These are phyloP conservation scores for Populus alba DNA, from an alignment of 345 rosid species.

Conservation along the genomic window DNA sequence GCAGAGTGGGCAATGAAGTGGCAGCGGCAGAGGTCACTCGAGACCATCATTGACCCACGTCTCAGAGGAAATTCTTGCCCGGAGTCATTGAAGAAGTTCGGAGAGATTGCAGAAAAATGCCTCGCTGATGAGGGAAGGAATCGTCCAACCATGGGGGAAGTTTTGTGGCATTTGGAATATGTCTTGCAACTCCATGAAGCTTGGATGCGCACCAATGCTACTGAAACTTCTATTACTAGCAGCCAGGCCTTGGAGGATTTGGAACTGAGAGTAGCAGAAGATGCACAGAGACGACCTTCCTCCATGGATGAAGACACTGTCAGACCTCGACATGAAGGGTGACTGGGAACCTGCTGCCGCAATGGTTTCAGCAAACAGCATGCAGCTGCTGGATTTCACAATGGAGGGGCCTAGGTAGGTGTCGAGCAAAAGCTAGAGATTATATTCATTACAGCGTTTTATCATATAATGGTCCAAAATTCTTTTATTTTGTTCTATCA, in stretches of 20 bases:
- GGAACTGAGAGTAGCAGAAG: conserved; percentile 23
- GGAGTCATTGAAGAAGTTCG: conserved; percentile 71
- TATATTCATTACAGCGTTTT: not conserved
- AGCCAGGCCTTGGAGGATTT: conserved; percentile 33
- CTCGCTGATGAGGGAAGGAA: conserved; percentile 77
- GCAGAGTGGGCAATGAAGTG: conserved; percentile 90
- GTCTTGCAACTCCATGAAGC: conserved; percentile 82
- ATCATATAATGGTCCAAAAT: not conserved
- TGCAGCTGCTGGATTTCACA: not conserved
- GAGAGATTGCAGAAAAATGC: conserved; percentile 90
- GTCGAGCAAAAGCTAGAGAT: not conserved
- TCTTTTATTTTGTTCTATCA: not conserved
- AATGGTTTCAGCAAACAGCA: conserved; percentile 2
- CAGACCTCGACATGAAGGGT: conserved; percentile 3
- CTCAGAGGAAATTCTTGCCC: conserved; percentile 51
- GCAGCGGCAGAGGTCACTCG: conserved; percentile 66
- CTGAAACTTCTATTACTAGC: conserved; percentile 40
- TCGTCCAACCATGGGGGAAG: conserved; percentile 91
- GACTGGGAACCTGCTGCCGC: not conserved
- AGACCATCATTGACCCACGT: conserved; percentile 58
- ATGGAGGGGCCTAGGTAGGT: not conserved
- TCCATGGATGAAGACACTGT: conserved; percentile 8
- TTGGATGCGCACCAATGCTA: conserved; percentile 47
- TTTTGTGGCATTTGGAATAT: conserved; percentile 81
- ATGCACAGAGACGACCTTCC: not conserved